Conservation (phyloP, 2,329 filamentous ascomycete species). For the Magnaporthiopsis rhizophila region DNA sequence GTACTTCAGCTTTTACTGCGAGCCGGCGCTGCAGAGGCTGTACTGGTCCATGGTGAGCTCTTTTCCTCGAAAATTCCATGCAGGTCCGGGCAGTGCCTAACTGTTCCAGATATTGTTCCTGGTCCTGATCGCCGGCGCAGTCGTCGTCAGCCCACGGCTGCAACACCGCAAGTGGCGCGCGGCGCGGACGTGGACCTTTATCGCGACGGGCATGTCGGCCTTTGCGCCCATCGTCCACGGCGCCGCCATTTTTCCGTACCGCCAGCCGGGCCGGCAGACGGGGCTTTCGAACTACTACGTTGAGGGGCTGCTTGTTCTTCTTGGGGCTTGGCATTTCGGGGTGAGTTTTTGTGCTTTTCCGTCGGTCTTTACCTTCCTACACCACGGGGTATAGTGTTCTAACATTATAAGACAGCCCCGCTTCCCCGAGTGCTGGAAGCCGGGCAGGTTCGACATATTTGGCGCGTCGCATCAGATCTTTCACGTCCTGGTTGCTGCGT, state of each 20-base stretch:
- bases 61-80: no score
- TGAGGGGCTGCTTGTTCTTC: constrained; percentile 28
- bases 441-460: constrained; percentile 35
- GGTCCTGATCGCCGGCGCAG: constrained; percentile 10
- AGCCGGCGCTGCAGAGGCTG: constrained; percentile 20
- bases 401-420: constrained; percentile 22
- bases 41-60: constrained; percentile 29
- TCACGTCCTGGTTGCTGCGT: constrained; percentile 34
- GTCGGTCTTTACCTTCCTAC: background rate
- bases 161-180: constrained; percentile 27
- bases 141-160: constrained; percentile 26
- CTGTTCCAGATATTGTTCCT: background rate
- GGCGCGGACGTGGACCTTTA: constrained; percentile 26
- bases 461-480: constrained; percentile 39
- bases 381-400: background rate
- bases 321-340: constrained; percentile 20
- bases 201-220: constrained; percentile 29
- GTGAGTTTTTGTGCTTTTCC: constrained; percentile 6
- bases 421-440: constrained; percentile 33
- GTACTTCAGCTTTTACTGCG: constrained; percentile 33
- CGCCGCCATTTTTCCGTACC: constrained; percentile 26
- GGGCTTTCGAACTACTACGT: constrained; percentile 31
- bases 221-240: constrained; percentile 31
- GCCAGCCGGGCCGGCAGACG: constrained; percentile 29
- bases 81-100: no score